Evolutionary conservation across 495 filamentous ascomycete species (phyloP).

Genomic region (Xanthoparmelia taractica): DNA sequence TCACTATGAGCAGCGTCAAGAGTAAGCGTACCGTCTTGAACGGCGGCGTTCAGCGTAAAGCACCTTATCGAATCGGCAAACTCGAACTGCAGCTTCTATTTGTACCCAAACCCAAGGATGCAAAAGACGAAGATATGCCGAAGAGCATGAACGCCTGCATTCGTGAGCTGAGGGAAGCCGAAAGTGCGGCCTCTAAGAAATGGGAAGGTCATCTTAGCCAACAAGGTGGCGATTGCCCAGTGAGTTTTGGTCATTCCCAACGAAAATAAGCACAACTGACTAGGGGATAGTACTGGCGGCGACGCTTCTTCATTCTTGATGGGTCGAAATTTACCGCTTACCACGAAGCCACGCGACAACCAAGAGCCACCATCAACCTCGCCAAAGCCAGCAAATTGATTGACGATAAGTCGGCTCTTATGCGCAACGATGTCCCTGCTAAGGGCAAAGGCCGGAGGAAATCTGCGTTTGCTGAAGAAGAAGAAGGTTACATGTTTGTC

Average conservation of each 20-base stretch:
- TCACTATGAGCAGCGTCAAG: slow-evolving; percentile 64
- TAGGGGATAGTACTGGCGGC: slow-evolving; percentile 74
- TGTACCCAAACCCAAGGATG: slow-evolving; percentile 81
- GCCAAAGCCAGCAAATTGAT: slow-evolving; percentile 90
- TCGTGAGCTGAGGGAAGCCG: slow-evolving; percentile 82
- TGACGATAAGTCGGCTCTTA: slow-evolving; percentile 79
- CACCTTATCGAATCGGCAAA: slow-evolving; percentile 92
- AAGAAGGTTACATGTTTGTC: slow-evolving; percentile 99
- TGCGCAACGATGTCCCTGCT: slow-evolving; percentile 66
- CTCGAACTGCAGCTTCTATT: slow-evolving; percentile 87
- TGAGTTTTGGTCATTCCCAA: slow-evolving; percentile 45
- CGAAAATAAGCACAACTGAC: slow-evolving; percentile 7
- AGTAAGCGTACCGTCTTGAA: slow-evolving; percentile 70
- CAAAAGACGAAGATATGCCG: slow-evolving; percentile 92
- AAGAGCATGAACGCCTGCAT: slow-evolving; percentile 97
- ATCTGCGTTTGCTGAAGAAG: slow-evolving; percentile 93
- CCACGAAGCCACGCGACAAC: slow-evolving; percentile 90
- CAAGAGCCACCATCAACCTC: slow-evolving; percentile 92
- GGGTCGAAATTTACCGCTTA: slow-evolving; percentile 90
- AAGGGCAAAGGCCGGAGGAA: slow-evolving; percentile 74
- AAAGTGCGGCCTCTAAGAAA: slow-evolving; percentile 58
- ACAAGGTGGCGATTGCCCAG: slow-evolving; percentile 94
- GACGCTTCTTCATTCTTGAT: slow-evolving; percentile 90
- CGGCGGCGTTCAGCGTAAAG: slow-evolving; percentile 51
- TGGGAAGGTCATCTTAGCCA: slow-evolving; percentile 90